These are phyloP conservation scores for Phialophora macrospora DNA, from an alignment of 2,329 filamentous ascomycete species.

Conservation along the genomic window DNA sequence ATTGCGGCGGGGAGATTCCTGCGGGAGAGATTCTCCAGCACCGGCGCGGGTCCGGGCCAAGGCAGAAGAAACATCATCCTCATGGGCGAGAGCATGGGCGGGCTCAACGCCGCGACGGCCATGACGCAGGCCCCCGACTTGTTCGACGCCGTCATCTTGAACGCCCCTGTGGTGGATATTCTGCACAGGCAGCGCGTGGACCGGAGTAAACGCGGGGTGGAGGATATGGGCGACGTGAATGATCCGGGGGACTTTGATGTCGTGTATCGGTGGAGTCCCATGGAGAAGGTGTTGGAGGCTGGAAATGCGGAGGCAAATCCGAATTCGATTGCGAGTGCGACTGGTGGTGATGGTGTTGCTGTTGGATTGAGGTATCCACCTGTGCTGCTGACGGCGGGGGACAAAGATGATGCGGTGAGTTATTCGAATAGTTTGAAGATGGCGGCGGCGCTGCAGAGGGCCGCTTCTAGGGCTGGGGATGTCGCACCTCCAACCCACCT, in stretches of 20 bases:
- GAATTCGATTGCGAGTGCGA: too few species aligned
- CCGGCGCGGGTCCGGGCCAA: not conserved
- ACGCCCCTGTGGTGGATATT: conserved; percentile 16
- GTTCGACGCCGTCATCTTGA: conserved; percentile 25
- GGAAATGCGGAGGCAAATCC: not conserved
- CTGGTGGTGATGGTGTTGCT: not conserved
- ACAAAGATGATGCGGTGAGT: conserved; percentile 19
- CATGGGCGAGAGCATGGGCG: conserved; percentile 25
- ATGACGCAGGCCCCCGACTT: conserved; percentile 11
- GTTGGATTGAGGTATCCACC: conserved; percentile 2
- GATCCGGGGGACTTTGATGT: conserved; percentile 10
- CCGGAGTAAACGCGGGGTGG: conserved; percentile 4
- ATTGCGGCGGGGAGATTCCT: not conserved
- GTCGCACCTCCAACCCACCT: not conserved
- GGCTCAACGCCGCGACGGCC: conserved; percentile 16
- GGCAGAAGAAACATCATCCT: conserved; percentile 15
- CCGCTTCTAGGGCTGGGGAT: not conserved
- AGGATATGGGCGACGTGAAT: conserved; percentile 20
- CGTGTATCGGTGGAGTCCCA: conserved; percentile 11
- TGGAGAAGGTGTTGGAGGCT: conserved; percentile 6
- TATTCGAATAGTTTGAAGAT: conserved; percentile 18
- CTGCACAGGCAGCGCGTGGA: conserved; percentile 18
- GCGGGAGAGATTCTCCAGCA: not conserved
- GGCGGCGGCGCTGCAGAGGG: conserved; percentile 17
- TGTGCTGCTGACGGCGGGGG: conserved; percentile 22